Conservation (phyloP, 768 basidiomycete species). For the Paxillus rubicundulus region DNA sequence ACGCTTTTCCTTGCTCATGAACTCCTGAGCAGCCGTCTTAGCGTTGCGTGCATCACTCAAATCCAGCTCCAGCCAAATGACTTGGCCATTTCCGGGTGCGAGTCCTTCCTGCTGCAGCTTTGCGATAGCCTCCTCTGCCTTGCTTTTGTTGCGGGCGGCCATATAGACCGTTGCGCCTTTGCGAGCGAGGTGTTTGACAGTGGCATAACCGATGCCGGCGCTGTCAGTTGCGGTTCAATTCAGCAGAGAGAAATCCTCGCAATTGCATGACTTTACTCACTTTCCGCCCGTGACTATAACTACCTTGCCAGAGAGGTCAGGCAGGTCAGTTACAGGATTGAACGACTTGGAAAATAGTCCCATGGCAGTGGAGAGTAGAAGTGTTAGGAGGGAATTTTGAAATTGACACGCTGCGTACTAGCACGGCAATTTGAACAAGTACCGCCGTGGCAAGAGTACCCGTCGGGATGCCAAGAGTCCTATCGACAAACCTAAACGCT, state of each 20-base stretch:
- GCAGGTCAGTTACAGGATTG: constrained; percentile 37
- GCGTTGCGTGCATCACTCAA: constrained; percentile 46
- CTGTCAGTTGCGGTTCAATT: constrained; percentile 21
- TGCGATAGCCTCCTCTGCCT: constrained; percentile 48
- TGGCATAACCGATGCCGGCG: constrained; percentile 49
- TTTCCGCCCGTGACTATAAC: constrained; percentile 58
- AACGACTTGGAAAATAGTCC: constrained; percentile 26
- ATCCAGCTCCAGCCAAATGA: constrained; percentile 52
- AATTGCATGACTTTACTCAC: constrained; percentile 24
- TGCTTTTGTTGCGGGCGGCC: constrained; percentile 46
- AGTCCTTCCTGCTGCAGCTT: constrained; percentile 44
- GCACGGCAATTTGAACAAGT: no score
- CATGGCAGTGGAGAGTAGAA: constrained; percentile 2
- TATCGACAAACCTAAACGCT: no score
- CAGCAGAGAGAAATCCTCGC: background rate
- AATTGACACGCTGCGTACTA: no score
- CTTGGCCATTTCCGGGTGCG: constrained; percentile 42
- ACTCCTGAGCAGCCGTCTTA: constrained; percentile 47
- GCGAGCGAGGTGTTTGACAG: constrained; percentile 49
- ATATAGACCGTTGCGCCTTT: constrained; percentile 61
- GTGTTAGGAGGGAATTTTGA: no score
- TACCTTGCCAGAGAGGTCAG: constrained; percentile 50
- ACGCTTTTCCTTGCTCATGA: constrained; percentile 47
- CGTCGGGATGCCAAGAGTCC: no score
- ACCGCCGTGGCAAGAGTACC: no score